Percentiles rank a stretch among this genome's conserved stretches.
Evolutionary conservation across 2,329 filamentous ascomycete species (phyloP).

Genomic region (Knoxdaviesia capensis): DNA sequence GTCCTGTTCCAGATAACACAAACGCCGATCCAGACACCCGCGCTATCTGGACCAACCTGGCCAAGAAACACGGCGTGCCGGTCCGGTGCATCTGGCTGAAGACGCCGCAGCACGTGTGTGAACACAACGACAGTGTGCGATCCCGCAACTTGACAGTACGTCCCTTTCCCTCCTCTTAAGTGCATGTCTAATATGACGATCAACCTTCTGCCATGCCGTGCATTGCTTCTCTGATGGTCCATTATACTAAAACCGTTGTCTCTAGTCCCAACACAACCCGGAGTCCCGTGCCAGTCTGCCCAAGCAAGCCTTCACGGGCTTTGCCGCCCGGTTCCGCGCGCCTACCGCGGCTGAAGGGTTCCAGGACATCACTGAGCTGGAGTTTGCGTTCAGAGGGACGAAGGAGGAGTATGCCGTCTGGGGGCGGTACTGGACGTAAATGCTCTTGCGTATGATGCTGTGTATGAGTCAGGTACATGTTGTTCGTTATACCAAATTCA

Average conservation of each 20-base stretch:
- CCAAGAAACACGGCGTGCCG: slow-evolving; percentile 46
- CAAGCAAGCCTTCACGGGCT: slow-evolving; percentile 61
- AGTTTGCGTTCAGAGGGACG: slow-evolving; percentile 57
- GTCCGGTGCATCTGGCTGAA: slow-evolving; percentile 79
- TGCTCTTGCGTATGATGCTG: no score
- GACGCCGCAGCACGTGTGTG: slow-evolving; percentile 44
- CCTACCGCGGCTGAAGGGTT: slow-evolving; percentile 66
- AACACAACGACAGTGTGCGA: slow-evolving; percentile 78
- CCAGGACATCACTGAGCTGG: slow-evolving; percentile 52
- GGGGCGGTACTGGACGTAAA: slow-evolving; percentile 59
- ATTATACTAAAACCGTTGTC: no score
- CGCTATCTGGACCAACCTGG: slow-evolving; percentile 58
- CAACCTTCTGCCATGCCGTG: not conserved
- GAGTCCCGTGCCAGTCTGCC: slow-evolving; percentile 59
- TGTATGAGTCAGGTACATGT: no score
- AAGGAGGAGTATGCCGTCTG: slow-evolving; percentile 51
- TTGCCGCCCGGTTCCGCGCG: slow-evolving; percentile 49
- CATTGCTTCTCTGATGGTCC: no score
- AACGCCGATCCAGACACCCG: slow-evolving; percentile 67
- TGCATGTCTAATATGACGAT: not conserved
- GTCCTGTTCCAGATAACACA: slow-evolving; percentile 56
- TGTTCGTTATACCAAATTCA: no score
- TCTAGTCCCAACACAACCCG: slow-evolving; percentile 35
- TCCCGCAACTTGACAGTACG: slow-evolving; percentile 34
- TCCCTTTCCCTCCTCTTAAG: not conserved